Conservation (phyloP, 179 eudicot genomes). For the Gypsophila paniculata region DNA sequence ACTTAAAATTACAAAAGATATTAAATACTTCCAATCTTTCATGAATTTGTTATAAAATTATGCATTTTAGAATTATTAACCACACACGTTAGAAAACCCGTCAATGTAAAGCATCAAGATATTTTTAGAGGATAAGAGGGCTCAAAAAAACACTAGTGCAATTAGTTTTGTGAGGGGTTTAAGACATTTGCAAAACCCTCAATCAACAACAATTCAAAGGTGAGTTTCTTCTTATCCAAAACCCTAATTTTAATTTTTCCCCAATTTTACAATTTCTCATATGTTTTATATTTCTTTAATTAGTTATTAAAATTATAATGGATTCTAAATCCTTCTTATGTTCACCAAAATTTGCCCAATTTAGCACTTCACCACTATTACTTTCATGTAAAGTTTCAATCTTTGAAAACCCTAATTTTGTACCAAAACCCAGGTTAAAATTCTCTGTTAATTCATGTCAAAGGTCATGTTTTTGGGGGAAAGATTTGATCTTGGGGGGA, state of each 20-base stretch:
- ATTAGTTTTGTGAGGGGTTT: constrained; percentile 15
- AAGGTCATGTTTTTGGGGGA: constrained; percentile 42
- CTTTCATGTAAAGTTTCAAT: constrained; percentile 25
- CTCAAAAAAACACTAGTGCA: too few relatives aligned
- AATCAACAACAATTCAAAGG: constrained; percentile 11
- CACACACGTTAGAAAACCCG: too few relatives aligned
- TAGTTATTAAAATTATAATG: constrained; percentile 30
- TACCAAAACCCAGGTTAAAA: constrained; percentile 38
- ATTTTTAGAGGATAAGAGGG: too few relatives aligned
- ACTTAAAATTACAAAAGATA: too few relatives aligned
- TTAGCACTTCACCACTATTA: constrained; percentile 28
- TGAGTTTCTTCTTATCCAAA: constrained; percentile 28
- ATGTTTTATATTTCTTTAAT: constrained; percentile 11
- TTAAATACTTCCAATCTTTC: too few relatives aligned
- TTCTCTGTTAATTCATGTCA: constrained; percentile 24
- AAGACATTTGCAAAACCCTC: constrained; percentile 23
- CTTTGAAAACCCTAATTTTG: constrained; percentile 22
- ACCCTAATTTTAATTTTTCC: not conserved
- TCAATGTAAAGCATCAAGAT: too few relatives aligned
- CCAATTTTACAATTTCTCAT: not conserved
- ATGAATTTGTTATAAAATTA: too few relatives aligned
- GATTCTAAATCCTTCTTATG: constrained; percentile 45
- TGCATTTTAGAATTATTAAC: too few relatives aligned
- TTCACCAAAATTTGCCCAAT: constrained; percentile 40
- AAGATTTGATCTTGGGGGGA: constrained; percentile 30